A percentile compares a stretch with the other conserved stretches of the same genome.
Evolutionary conservation across 768 basidiomycete genomes (phyloP).

Genomic region (Collybia sordida): DNA sequence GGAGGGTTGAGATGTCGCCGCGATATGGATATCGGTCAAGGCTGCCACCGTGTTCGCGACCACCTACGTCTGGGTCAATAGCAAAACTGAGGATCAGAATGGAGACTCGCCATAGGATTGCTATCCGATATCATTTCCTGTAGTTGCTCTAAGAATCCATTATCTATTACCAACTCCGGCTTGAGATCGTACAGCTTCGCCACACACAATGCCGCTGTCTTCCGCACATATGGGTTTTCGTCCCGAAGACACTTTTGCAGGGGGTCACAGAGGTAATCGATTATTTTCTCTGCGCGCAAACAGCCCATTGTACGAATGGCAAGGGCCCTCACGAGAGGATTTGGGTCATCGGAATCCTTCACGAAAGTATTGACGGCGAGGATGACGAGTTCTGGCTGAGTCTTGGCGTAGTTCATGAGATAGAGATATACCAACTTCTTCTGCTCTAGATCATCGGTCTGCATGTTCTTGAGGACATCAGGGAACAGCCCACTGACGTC

Average conservation of each 20-base stretch:
- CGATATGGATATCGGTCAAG: conserved; percentile 85
- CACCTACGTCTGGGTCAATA: conserved; percentile 54
- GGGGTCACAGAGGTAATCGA: conserved; percentile 97
- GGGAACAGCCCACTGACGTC: conserved; percentile 95
- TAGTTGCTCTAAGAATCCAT: conserved; percentile 87
- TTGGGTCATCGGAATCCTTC: conserved; percentile 94
- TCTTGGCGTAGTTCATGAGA: conserved; percentile 99
- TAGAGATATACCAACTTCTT: conserved; percentile 99
- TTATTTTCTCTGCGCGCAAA: conserved; percentile 96
- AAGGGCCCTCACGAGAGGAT: conserved; percentile 93
- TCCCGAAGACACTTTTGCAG: conserved; percentile 89
- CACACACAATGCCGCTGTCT: conserved; percentile 96
- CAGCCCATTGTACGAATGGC: conserved; percentile 99
- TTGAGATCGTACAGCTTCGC: conserved; percentile 98
- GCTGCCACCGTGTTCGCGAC: conserved; percentile 97
- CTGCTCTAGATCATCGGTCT: conserved; percentile 98
- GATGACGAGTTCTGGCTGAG: conserved; percentile 98
- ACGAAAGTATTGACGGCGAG: conserved; percentile 99
- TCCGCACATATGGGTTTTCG: conserved; percentile 97
- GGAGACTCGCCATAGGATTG: conserved; percentile 83
- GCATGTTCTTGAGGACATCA: conserved; percentile 99
- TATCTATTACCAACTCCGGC: conserved; percentile 91
- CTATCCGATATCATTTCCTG: conserved; percentile 93
- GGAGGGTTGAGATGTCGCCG: conserved; percentile 60
- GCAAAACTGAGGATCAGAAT: too few relatives aligned